Percentiles rank a stretch among this genome's conserved stretches.
Evolutionary conservation across 2,329 filamentous ascomycete species (phyloP).

Genomic region (Colletotrichum sp.): DNA sequence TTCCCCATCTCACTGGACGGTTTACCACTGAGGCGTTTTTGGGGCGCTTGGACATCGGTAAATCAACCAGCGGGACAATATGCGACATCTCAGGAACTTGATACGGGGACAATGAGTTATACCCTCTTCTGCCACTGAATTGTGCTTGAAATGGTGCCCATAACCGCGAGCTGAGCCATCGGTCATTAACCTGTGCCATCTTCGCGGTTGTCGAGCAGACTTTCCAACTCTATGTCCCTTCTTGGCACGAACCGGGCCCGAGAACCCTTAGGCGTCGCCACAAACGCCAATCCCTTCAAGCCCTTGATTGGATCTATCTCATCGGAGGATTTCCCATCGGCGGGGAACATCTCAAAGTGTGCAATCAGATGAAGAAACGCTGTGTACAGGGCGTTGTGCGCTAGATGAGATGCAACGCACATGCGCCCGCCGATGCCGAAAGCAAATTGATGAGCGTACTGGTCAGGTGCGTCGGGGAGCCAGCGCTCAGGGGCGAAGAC

Average conservation of each 20-base stretch:
- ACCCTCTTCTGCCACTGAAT: background rate
- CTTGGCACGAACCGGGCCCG: slow-evolving; percentile 21
- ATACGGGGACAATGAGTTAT: background rate
- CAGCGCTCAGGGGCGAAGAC: slow-evolving; percentile 57
- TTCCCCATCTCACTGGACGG: background rate
- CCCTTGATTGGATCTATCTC: slow-evolving; percentile 18
- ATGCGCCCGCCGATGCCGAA: slow-evolving; percentile 60
- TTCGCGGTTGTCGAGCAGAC: background rate
- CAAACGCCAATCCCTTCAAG: slow-evolving; percentile 34
- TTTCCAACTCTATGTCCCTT: background rate
- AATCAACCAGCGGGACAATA: background rate
- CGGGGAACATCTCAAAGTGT: slow-evolving; percentile 47
- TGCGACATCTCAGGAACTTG: background rate
- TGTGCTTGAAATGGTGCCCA: background rate
- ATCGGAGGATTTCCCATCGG: background rate
- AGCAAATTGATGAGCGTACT: slow-evolving; percentile 49
- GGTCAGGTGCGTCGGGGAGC: slow-evolving; percentile 33
- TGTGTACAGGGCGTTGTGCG: slow-evolving; percentile 57
- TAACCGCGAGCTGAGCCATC: background rate
- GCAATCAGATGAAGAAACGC: slow-evolving; percentile 55
- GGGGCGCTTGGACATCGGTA: background rate
- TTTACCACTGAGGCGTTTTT: background rate
- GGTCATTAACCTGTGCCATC: background rate
- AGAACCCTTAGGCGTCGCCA: slow-evolving; percentile 18
- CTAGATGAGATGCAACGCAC: slow-evolving; percentile 59